Evolutionary conservation across 768 basidiomycete species (phyloP).

Genomic region (Rossbeevera mucosa): DNA sequence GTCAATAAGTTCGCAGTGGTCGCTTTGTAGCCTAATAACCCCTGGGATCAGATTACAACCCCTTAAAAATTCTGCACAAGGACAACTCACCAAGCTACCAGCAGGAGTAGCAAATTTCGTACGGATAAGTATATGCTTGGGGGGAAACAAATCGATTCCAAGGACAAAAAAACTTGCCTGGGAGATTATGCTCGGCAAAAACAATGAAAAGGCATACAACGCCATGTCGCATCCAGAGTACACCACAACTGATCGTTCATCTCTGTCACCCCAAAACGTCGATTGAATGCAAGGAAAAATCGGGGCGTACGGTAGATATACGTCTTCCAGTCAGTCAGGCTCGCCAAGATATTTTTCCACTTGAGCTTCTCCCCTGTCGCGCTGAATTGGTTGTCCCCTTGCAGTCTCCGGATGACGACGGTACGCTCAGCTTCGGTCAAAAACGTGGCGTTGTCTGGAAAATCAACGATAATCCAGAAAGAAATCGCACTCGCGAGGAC

Average conservation of each 20-base stretch:
- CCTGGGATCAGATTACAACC: not conserved
- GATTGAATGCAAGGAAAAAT: not conserved
- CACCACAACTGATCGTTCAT: slow-evolving; percentile 42
- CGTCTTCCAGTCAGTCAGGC: slow-evolving; percentile 67
- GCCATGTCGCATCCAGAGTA: slow-evolving; percentile 60
- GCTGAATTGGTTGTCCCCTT: slow-evolving; percentile 65
- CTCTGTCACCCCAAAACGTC: not conserved
- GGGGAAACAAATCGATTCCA: not conserved
- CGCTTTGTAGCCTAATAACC: slow-evolving; percentile 51
- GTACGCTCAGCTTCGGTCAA: slow-evolving; percentile 64
- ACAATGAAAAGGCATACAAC: slow-evolving; percentile 74
- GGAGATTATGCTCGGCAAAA: slow-evolving; percentile 75
- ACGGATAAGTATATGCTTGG: not conserved
- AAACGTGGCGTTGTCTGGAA: slow-evolving; percentile 78
- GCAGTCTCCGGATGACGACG: slow-evolving; percentile 61
- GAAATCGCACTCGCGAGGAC: slow-evolving; percentile 58
- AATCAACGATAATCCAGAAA: slow-evolving; percentile 78
- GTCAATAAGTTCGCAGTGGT: slow-evolving; percentile 73
- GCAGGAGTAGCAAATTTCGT: not conserved
- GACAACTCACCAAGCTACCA: slow-evolving; percentile 37
- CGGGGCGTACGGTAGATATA: slow-evolving; percentile 38
- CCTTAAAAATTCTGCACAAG: not conserved
- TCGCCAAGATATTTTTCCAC: slow-evolving; percentile 54
- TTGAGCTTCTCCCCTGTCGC: slow-evolving; percentile 63
- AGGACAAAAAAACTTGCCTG: slow-evolving; percentile 34